Evolutionary conservation across 2,329 filamentous ascomycete genomes (phyloP).

Genomic region (Xylariaceae sp.): DNA sequence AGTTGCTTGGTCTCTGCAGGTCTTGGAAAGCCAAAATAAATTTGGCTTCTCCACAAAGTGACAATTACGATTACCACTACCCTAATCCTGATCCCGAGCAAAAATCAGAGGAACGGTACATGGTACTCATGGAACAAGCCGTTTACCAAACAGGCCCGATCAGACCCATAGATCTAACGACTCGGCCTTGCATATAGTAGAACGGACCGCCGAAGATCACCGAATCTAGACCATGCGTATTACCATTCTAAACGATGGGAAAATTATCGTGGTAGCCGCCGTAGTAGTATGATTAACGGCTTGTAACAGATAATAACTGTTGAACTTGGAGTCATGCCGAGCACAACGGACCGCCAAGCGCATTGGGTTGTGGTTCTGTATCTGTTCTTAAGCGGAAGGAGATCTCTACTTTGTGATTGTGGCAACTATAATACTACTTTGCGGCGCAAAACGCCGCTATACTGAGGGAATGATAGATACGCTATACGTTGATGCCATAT

Average conservation of each 20-base stretch:
- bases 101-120: slow-evolving; percentile 12
- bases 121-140: not conserved
- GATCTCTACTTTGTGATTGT: not conserved
- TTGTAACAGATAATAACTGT: not conserved
- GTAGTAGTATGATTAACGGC: not conserved
- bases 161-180: not conserved
- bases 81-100: not conserved
- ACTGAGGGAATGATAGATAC: not conserved
- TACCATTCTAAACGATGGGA: not conserved
- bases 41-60: slow-evolving; percentile 2
- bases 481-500: not conserved
- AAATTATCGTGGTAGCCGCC: not conserved
- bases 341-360: not conserved
- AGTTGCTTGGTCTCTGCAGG: slow-evolving; percentile 2
- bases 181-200: not conserved
- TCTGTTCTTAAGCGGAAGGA: slow-evolving; percentile 14
- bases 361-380: slow-evolving; percentile 6
- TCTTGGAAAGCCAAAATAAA: slow-evolving; percentile 11
- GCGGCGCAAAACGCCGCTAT: not conserved
- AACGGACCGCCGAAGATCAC: not conserved
- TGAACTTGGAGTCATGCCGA: not conserved
- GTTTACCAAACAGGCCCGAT: slow-evolving; percentile 8
- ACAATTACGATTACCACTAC: slow-evolving; percentile 4
- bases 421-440: not conserved
- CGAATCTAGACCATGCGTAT: not conserved